phyloP scores from a whole-genome alignment of 306 rosid genomes.

The Citrullus mucosospermus region DNA sequence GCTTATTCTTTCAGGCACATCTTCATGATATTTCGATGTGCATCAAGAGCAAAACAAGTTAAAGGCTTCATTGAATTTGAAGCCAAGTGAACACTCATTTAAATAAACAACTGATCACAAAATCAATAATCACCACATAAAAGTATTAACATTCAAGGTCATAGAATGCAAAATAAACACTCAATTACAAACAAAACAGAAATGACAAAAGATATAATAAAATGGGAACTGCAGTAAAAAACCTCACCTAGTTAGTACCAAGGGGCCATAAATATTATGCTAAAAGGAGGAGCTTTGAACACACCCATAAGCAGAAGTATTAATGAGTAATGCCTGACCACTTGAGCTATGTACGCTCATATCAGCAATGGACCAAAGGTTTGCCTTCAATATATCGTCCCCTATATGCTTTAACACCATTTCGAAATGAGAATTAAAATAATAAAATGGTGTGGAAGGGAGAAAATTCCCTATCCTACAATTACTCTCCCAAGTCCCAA shows the following conservation, averaged over 20 bases:
- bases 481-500: not conserved
- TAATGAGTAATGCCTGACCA: too few relatives aligned
- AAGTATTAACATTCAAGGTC: not conserved
- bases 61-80: not conserved
- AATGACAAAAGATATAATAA: not conserved
- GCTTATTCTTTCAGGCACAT: not conserved
- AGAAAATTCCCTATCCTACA: not conserved
- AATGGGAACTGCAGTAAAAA: not conserved
- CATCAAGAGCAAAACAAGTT: not conserved
- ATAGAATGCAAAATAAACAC: not conserved
- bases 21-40: not conserved
- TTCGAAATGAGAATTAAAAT: not conserved
- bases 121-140: not conserved
- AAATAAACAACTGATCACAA: not conserved
- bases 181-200: not conserved
- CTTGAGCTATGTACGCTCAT: too few relatives aligned
- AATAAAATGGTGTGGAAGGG: not conserved
- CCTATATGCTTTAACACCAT: not conserved
- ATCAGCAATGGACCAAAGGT: not conserved
- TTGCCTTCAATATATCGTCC: not conserved
- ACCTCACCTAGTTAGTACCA: not conserved
- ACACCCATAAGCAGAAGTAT: too few relatives aligned
- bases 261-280: too few relatives aligned
- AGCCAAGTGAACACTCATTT: not conserved
- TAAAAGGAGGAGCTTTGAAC: too few relatives aligned